Conservation (phyloP, 2,329 filamentous ascomycete species). For the Ascochyta viciae-villosae region DNA sequence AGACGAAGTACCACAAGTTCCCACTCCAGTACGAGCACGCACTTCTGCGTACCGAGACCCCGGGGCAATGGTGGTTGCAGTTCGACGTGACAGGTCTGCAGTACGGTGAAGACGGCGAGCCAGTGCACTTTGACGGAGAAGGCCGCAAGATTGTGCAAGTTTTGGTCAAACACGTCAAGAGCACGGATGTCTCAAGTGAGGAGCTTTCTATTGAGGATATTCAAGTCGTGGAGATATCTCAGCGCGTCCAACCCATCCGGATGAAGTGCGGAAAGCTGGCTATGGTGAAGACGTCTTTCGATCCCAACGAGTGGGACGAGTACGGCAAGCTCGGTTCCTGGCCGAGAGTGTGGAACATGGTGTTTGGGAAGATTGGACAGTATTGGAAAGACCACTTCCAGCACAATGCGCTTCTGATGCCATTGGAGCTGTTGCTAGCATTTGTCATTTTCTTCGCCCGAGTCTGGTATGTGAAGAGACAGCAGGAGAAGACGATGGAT, state of each 20-base stretch:
- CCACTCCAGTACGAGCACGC: slow-evolving; percentile 38
- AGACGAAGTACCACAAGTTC: slow-evolving; percentile 23
- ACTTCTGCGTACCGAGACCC: slow-evolving; percentile 23
- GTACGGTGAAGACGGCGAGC: slow-evolving; percentile 3
- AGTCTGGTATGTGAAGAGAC: slow-evolving; percentile 16
- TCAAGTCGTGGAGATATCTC: slow-evolving; percentile 29
- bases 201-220: slow-evolving; percentile 32
- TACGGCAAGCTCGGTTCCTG: slow-evolving; percentile 38
- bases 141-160: slow-evolving; percentile 39
- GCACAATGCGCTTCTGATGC: slow-evolving; percentile 21
- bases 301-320: slow-evolving; percentile 40
- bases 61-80: slow-evolving; percentile 31
- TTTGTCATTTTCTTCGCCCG: slow-evolving; percentile 22
- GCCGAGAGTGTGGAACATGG: slow-evolving; percentile 22
- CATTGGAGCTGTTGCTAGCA: slow-evolving; percentile 22
- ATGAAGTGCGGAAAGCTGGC: slow-evolving; percentile 41
- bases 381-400: slow-evolving; percentile 21
- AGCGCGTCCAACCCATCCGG: slow-evolving; percentile 27
- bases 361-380: slow-evolving; percentile 16
- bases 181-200: neutral
- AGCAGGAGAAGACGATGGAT: slow-evolving; percentile 22
- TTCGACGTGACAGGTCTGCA: slow-evolving; percentile 36
- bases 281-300: slow-evolving; percentile 32
- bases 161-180: slow-evolving; percentile 21
- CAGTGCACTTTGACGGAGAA: slow-evolving; percentile 20